Evolutionary conservation across 2,329 filamentous ascomycete genomes (phyloP), one percentile per base, ranked within the genome.

Genomic region (Scedosporium apiospermum): DNA sequence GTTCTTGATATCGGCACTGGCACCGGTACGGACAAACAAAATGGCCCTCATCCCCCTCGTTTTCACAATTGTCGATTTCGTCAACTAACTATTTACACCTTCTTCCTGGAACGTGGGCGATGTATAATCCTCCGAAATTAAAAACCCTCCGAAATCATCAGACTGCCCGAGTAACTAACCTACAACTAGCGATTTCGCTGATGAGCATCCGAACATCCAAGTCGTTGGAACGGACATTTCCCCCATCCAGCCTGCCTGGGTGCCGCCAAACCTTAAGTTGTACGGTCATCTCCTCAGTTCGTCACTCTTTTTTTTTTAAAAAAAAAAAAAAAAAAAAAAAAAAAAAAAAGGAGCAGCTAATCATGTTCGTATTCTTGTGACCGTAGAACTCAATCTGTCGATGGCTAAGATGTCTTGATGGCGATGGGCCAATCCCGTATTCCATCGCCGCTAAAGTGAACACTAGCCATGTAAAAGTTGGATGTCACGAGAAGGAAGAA

Each of bases 211-310:
- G 7, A 67, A 73, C 63, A 77, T 69, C 60, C 73, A 69, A 70
- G 78, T 72, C 2, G 74, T 77, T 34, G 83, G 82, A 41, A 82
- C 80, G 1, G 82, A 86, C 67, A 76, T 85, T 14, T 82, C 79
- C 6, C 81, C 82, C 1, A 82, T 84, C 7, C 82, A 85, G 67
- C 82, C 82, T 0, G 72, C 71, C 38, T 81, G 81, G 73, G 78
- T 86, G 0, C 71, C 74, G 0, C 73, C 74, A 3, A 75, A 76
- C n/a, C 53, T 73, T 2, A 66, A 67, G 3, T 76, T 77, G 23
- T 61, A 55, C 27, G 34, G 34, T 9, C 12, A 14, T 38, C 10
- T 38, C 34, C 16, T 3, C 26, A 30, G 21, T n/a, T 26, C 34
- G 6, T 26, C 21, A 30, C 46, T 5, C 16, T 34, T 34, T 2